A percentile compares a stretch with the other conserved stretches of the same genome.
Evolutionary conservation across 2,329 filamentous ascomycete species (phyloP).

Genomic region (Epicoccum nigrum): DNA sequence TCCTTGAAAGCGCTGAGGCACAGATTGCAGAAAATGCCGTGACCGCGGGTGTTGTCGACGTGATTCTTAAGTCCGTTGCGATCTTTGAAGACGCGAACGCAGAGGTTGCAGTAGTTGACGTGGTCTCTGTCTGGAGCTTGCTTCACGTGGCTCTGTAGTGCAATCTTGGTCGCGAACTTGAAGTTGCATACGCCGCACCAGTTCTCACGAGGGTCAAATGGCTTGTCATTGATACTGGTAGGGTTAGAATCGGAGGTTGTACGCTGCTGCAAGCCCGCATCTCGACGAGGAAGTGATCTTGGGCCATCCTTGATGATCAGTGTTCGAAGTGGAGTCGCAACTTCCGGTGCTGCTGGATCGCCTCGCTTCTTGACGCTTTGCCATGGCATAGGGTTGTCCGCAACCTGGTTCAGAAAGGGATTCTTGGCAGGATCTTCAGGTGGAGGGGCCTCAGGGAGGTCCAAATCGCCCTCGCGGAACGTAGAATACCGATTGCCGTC

Average conservation of each 20-base stretch:
- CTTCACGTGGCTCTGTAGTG: conserved; percentile 37
- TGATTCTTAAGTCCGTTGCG: conserved; percentile 45
- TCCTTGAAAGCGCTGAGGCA: conserved; percentile 45
- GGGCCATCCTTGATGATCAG: conserved; percentile 19
- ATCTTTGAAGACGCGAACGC: conserved; percentile 43
- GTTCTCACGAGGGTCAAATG: conserved; percentile 30
- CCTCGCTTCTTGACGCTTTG: conserved; percentile 34
- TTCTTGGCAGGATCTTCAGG: conserved; percentile 16
- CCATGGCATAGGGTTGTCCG: conserved; percentile 33
- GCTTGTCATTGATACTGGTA: conserved; percentile 20
- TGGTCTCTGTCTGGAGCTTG: conserved; percentile 32
- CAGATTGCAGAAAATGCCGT: conserved; percentile 40
- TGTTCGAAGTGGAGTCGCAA: conserved; percentile 4
- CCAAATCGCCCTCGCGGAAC: conserved; percentile 24
- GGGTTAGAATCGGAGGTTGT: conserved; percentile 13
- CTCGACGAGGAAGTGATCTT: not conserved
- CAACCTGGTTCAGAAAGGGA: conserved; percentile 32
- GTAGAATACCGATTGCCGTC: conserved; percentile 35
- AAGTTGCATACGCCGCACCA: conserved; percentile 43
- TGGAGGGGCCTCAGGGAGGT: conserved; percentile 1
- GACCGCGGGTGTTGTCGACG: conserved; percentile 37
- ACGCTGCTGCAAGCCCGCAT: conserved; percentile 4
- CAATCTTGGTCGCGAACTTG: conserved; percentile 30
- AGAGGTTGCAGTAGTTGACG: conserved; percentile 45
- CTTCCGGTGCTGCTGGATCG: conserved; percentile 3